phyloP scores from a whole-genome alignment of 495 filamentous ascomycete species.

The Hypomontagnella submonticulosa region DNA sequence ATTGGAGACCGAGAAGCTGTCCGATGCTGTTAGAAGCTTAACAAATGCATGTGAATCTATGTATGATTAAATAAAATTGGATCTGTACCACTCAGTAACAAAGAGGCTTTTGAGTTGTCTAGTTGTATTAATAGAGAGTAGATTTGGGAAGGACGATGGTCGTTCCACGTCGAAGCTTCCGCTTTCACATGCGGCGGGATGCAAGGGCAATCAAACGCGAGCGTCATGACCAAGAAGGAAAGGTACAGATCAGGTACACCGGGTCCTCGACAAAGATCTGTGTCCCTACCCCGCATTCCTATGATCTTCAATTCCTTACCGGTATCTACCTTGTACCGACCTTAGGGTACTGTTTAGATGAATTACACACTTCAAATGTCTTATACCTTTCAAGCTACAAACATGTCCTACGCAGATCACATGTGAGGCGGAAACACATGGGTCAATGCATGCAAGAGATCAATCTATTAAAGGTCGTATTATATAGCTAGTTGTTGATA shows the following conservation, averaged over 20 bases:
- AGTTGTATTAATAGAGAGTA: background rate
- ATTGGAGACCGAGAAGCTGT: conserved; percentile 16
- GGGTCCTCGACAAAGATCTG: background rate
- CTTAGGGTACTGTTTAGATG: too few relatives aligned
- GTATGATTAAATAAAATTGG: background rate
- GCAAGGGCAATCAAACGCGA: conserved; percentile 4
- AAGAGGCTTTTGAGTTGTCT: background rate
- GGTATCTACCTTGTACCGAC: conserved; percentile 11
- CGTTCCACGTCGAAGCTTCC: conserved; percentile 13
- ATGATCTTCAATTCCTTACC: background rate
- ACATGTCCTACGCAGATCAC: background rate
- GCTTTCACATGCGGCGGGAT: conserved; percentile 22
- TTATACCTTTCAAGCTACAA: background rate
- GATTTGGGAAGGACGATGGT: conserved; percentile 4
- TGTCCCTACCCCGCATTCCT: conserved; percentile 22
- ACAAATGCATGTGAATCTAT: too few relatives aligned
- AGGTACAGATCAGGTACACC: conserved; percentile 17
- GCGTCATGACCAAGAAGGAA: conserved; percentile 1
- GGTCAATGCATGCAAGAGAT: background rate
- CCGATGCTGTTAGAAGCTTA: background rate
- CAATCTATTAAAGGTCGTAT: background rate
- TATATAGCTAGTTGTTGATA: conserved; percentile 14
- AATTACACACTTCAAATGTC: background rate
- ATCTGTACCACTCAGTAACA: background rate
- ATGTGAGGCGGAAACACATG: too few relatives aligned